Percentiles rank a stretch among this genome's conserved stretches.
These are phyloP conservation scores for Camillea tinctor DNA, from an alignment of 2,329 filamentous ascomycete species.

Conservation along the genomic window DNA sequence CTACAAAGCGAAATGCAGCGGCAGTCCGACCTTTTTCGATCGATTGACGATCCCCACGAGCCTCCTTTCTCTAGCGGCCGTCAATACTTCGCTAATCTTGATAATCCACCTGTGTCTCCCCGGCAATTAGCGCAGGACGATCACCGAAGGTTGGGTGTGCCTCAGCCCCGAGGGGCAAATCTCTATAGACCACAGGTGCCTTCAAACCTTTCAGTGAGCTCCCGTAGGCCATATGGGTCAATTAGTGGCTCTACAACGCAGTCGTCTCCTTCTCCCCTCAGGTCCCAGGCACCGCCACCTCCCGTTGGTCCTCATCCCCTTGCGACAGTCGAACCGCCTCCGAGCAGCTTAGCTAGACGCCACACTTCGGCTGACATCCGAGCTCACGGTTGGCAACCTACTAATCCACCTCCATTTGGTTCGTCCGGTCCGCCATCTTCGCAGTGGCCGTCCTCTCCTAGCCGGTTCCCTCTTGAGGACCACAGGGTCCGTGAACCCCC, in stretches of 20 bases:
- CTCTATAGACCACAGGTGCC: constrained; percentile 77
- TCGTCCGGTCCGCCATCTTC: constrained; percentile 55
- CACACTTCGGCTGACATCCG: constrained; percentile 97
- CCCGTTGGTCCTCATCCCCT: constrained; percentile 61
- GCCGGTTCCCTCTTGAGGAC: constrained; percentile 48
- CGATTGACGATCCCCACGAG: constrained; percentile 66
- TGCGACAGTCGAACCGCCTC: constrained; percentile 60
- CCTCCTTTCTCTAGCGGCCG: constrained; percentile 62
- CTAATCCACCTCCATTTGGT: constrained; percentile 61
- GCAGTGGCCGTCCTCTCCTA: constrained; percentile 57
- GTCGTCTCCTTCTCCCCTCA: constrained; percentile 71
- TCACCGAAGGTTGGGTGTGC: constrained; percentile 67
- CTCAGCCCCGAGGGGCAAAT: constrained; percentile 54
- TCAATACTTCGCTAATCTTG: constrained; percentile 64
- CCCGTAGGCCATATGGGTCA: constrained; percentile 80
- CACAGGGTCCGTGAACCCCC: constrained; percentile 58
- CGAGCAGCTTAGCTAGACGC: constrained; percentile 71
- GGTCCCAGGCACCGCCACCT: constrained; percentile 64
- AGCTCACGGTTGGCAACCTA: constrained; percentile 74
- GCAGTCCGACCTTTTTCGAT: constrained; percentile 56
- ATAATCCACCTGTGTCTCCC: constrained; percentile 81
- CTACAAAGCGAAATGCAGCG: constrained; percentile 61
- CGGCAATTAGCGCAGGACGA: constrained; percentile 86
- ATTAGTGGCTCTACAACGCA: constrained; percentile 68
- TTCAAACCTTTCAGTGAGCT: constrained; percentile 75